Evolutionary conservation across 129 eudicot genomes (phyloP).

Genomic region (Artemisia argyi): DNA sequence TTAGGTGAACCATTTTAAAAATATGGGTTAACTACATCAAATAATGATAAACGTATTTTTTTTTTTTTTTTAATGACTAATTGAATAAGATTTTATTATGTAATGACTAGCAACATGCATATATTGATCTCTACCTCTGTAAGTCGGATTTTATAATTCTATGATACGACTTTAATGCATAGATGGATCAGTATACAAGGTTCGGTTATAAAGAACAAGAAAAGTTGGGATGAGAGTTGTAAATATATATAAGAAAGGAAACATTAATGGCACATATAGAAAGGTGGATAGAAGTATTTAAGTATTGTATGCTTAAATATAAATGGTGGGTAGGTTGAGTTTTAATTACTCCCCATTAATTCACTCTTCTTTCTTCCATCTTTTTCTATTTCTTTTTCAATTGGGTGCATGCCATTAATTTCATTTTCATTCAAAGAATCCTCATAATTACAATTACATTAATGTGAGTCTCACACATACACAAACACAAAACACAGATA

Average conservation of each 20-base stretch:
- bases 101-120: too few relatives aligned
- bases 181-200: background rate
- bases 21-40: too few relatives aligned
- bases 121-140: too few relatives aligned
- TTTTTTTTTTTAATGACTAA: too few relatives aligned
- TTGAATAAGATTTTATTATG: too few relatives aligned
- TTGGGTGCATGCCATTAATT: constrained; percentile 32
- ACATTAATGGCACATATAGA: constrained; percentile 36
- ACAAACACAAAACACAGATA: constrained; percentile 33
- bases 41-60: too few relatives aligned
- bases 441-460: constrained; percentile 37
- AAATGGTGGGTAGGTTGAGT: constrained; percentile 44
- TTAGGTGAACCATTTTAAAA: too few relatives aligned
- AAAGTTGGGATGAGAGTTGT: background rate
- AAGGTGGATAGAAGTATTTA: constrained; percentile 44
- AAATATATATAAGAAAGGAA: constrained; percentile 9
- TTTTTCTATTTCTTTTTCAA: constrained; percentile 1
- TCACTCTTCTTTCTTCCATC: constrained; percentile 3
- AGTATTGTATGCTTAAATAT: constrained; percentile 25
- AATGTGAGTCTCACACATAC: constrained; percentile 38
- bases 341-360: constrained; percentile 33
- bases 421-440: constrained; percentile 37
- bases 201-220: constrained; percentile 13
- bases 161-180: background rate
- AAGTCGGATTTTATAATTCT: too few relatives aligned